Evolutionary conservation across 495 filamentous ascomycete genomes (phyloP).

Genomic region (Penicillium alfredii): DNA sequence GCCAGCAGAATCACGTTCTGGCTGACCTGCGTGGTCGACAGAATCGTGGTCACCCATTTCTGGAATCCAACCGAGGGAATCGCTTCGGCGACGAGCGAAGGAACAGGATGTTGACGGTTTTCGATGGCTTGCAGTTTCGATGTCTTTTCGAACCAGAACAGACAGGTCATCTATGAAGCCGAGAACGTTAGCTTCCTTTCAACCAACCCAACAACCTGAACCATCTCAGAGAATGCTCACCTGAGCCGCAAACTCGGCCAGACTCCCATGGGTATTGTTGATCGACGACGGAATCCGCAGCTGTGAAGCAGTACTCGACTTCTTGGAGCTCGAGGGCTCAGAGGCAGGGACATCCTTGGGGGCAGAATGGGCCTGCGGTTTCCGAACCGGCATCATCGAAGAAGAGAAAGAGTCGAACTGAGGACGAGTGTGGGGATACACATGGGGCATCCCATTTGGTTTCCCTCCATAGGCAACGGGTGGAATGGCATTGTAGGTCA

Average conservation of each 20-base stretch:
- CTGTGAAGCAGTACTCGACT: constrained; percentile 43
- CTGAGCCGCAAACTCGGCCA: constrained; percentile 79
- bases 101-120: constrained; percentile 47
- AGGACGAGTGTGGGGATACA: constrained; percentile 25
- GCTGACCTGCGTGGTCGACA: constrained; percentile 93
- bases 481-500: constrained; percentile 37
- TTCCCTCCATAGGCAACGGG: constrained; percentile 32
- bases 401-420: constrained; percentile 21
- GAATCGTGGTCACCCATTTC: constrained; percentile 88
- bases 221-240: constrained; percentile 34
- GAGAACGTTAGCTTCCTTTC: not conserved
- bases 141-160: constrained; percentile 98
- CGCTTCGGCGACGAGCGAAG: constrained; percentile 60
- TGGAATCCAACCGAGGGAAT: constrained; percentile 73
- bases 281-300: constrained; percentile 69
- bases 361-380: constrained; percentile 18
- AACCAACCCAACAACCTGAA: not conserved
- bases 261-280: constrained; percentile 61
- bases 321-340: constrained; percentile 25
- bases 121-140: constrained; percentile 68
- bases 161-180: constrained; percentile 69
- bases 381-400: constrained; percentile 22
- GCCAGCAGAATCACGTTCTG: constrained; percentile 93
- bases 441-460: constrained; percentile 22
- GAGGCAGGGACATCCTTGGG: constrained; percentile 22